Conservation (phyloP, 2,329 filamentous ascomycete species). For the Trichophyton mentagrophytes region DNA sequence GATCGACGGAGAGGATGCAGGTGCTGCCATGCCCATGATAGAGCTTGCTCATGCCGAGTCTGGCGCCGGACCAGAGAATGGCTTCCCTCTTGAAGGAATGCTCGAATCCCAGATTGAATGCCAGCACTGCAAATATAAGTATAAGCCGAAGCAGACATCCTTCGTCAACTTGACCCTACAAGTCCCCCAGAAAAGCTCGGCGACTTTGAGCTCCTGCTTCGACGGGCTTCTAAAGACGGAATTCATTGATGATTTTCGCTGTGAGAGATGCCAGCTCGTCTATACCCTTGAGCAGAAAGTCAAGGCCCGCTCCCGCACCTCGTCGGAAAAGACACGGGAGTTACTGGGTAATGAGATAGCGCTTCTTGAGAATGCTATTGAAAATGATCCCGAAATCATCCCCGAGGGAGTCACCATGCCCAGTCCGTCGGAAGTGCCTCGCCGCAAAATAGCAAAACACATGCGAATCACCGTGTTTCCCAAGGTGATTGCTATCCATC, state of each 20-base stretch:
- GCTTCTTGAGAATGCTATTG: constrained; percentile 56
- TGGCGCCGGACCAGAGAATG: constrained; percentile 31
- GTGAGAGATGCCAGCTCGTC: constrained; percentile 78
- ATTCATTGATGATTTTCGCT: constrained; percentile 93
- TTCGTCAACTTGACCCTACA: constrained; percentile 89
- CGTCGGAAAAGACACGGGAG: constrained; percentile 40
- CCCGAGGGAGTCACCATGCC: constrained; percentile 63
- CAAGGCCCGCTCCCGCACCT: constrained; percentile 45
- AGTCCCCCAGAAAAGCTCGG: constrained; percentile 71
- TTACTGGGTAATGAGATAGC: constrained; percentile 47
- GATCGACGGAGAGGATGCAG: constrained; percentile 20
- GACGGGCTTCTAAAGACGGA: constrained; percentile 91
- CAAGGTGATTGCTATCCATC: constrained; percentile 78
- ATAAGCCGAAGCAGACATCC: constrained; percentile 65
- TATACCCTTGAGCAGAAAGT: constrained; percentile 58
- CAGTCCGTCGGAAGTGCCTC: constrained; percentile 60
- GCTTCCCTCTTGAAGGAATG: constrained; percentile 83
- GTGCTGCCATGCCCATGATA: background rate
- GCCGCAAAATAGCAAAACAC: constrained; percentile 72
- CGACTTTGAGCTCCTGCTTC: constrained; percentile 75
- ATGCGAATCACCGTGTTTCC: constrained; percentile 80
- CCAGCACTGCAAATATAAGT: constrained; percentile 76
- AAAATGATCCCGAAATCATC: constrained; percentile 66
- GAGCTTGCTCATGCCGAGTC: constrained; percentile 19
- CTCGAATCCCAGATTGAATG: constrained; percentile 95